phyloP scores from a whole-genome alignment of 2,329 filamentous ascomycete species.

The Teratosphaeria nubilosa region DNA sequence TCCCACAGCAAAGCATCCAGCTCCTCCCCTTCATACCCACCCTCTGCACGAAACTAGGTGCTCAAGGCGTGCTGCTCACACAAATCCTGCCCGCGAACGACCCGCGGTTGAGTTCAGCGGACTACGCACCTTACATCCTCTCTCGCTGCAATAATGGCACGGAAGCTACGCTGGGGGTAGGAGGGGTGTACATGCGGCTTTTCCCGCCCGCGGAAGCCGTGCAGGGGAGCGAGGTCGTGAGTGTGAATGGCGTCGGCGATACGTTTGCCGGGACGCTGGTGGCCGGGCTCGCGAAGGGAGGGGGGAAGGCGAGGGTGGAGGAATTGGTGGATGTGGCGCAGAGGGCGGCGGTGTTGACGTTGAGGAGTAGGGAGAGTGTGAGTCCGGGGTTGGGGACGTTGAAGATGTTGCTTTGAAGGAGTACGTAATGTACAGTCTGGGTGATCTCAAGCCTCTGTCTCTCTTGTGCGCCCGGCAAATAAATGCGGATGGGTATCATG shows the following conservation, averaged over 20 bases:
- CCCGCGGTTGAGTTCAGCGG: constrained; percentile 51
- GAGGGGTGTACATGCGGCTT: constrained; percentile 74
- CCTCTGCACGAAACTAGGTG: constrained; percentile 74
- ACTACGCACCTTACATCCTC: constrained; percentile 60
- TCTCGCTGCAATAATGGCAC: constrained; percentile 44
- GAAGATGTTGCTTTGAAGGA: constrained; percentile 11
- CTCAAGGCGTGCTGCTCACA: constrained; percentile 64
- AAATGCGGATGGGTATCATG: neutral
- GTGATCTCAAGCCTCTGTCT: neutral
- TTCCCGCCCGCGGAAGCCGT: constrained; percentile 58
- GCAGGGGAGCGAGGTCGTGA: constrained; percentile 55
- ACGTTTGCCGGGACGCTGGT: constrained; percentile 80
- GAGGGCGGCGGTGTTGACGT: constrained; percentile 64
- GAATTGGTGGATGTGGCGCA: constrained; percentile 72
- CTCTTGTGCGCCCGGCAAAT: neutral
- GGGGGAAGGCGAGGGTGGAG: constrained; percentile 40
- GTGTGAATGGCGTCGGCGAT: constrained; percentile 90
- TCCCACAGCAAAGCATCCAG: constrained; percentile 74
- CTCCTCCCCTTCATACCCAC: constrained; percentile 81
- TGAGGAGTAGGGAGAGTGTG: constrained; percentile 67
- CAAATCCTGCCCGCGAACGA: constrained; percentile 60
- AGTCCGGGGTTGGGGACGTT: constrained; percentile 46
- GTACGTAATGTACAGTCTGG: neutral
- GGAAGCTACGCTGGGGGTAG: constrained; percentile 44
- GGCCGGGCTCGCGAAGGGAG: constrained; percentile 56